Conservation (phyloP, 768 basidiomycete genomes). For the Multifurca ochricompacta region DNA sequence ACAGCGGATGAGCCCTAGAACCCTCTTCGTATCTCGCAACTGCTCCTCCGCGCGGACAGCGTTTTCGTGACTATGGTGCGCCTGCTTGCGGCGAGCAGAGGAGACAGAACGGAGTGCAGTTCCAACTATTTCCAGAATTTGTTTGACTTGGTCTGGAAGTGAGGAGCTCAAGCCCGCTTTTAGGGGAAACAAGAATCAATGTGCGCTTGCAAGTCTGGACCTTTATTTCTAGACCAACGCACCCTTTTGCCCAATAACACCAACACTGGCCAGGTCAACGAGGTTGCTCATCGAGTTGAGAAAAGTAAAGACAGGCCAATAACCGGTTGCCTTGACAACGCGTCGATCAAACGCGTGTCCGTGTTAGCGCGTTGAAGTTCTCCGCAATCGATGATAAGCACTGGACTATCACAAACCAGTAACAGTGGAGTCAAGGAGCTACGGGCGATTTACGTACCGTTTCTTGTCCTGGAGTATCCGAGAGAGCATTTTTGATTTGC, state of each 20-base stretch:
- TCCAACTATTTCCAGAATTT: constrained; percentile 74
- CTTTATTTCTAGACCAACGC: constrained; percentile 2
- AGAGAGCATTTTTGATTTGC: constrained; percentile 57
- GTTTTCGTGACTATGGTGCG: constrained; percentile 33
- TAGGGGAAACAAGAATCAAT: not conserved
- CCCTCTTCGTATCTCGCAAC: constrained; percentile 32
- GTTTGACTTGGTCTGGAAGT: constrained; percentile 72
- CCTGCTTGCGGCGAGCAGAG: constrained; percentile 39
- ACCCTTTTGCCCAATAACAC: constrained; percentile 95
- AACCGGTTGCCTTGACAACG: constrained; percentile 80
- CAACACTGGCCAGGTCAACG: constrained; percentile 87
- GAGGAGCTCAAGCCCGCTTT: constrained; percentile 78
- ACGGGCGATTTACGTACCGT: too few species aligned
- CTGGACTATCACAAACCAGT: constrained; percentile 30
- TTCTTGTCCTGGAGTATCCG: constrained; percentile 42
- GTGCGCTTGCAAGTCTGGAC: not conserved
- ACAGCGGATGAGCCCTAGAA: constrained; percentile 41
- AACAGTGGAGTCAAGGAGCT: too few species aligned
- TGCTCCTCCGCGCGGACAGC: constrained; percentile 32
- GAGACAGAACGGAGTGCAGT: constrained; percentile 61
- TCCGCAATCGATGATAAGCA: constrained; percentile 78
- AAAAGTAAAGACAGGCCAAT: constrained; percentile 84
- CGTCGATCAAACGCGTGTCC: constrained; percentile 58
- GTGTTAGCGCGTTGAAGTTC: constrained; percentile 61
- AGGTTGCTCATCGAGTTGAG: constrained; percentile 72